Conservation (phyloP, 495 filamentous ascomycete genomes). For the Bombardia bombarda region DNA sequence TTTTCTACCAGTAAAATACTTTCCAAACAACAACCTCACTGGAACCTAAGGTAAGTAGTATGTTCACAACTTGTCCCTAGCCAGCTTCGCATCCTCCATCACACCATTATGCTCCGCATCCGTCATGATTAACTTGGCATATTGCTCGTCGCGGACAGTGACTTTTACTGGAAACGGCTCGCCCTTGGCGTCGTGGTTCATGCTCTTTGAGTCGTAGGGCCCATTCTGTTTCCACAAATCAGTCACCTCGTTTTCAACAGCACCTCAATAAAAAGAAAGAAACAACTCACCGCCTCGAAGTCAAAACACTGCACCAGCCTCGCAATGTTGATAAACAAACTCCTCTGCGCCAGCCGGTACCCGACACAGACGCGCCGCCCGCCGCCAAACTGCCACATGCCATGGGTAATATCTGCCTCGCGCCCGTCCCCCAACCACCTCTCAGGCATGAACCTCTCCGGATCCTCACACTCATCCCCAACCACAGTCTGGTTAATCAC, state of each 20-base stretch:
- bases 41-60: too few relatives aligned
- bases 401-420: constrained; percentile 18
- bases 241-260: not conserved
- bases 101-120: not conserved
- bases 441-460: constrained; percentile 36
- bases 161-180: constrained; percentile 11
- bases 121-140: not conserved
- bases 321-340: constrained; percentile 37
- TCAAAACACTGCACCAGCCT: constrained; percentile 39
- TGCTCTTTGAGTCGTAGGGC: constrained; percentile 2
- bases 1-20: too few relatives aligned
- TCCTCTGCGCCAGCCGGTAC: constrained; percentile 33
- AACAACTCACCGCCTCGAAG: constrained; percentile 5
- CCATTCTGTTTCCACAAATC: constrained; percentile 6
- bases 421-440: constrained; percentile 38
- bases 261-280: not conserved
- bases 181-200: constrained; percentile 2
- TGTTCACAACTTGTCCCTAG: not conserved
- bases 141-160: not conserved
- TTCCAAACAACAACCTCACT: too few relatives aligned
- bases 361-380: constrained; percentile 41
- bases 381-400: constrained; percentile 28
- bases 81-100: not conserved
- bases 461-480: constrained; percentile 20
- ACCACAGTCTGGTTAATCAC: constrained; percentile 28